Conservation (phyloP, 2,329 filamentous ascomycete genomes). For the Fusarium oxysporum region DNA sequence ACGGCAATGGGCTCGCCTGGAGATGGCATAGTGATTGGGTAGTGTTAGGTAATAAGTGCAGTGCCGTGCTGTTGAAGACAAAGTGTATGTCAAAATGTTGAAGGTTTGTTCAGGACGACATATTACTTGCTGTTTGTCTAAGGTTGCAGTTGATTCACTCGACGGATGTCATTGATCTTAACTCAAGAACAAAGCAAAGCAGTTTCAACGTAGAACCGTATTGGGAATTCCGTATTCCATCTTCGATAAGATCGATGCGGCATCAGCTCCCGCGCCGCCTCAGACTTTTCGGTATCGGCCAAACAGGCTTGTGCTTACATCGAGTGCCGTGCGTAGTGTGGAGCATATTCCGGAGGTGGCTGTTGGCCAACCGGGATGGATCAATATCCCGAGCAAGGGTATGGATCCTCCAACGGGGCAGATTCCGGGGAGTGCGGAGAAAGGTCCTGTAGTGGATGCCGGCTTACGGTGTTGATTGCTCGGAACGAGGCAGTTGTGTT, state of each 20-base stretch:
- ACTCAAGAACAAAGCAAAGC: not conserved
- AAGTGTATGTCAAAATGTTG: not conserved
- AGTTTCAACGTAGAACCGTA: accelerated
- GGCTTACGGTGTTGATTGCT: too few relatives aligned
- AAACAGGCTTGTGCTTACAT: not conserved
- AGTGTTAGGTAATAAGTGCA: not conserved
- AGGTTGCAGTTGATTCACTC: not conserved
- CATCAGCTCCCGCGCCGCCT: not conserved
- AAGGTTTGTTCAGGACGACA: not conserved
- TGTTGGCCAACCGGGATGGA: not conserved
- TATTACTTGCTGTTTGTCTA: not conserved
- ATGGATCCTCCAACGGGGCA: not conserved
- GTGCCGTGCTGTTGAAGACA: constrained; percentile 3
- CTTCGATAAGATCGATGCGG: not conserved
- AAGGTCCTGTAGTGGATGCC: not conserved
- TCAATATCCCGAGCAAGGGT: constrained; percentile 6
- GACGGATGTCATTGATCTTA: not conserved
- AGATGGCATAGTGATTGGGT: not conserved
- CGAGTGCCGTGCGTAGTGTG: not conserved
- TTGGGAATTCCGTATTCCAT: not conserved
- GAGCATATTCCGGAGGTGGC: not conserved
- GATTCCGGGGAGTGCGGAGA: not conserved
- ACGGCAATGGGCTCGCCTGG: constrained; percentile 17
- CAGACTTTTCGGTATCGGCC: not conserved
- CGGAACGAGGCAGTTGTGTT: accelerated